These are phyloP conservation scores for Arthroderma sp. DNA, from an alignment of 2,329 filamentous ascomycete genomes.

Conservation along the genomic window DNA sequence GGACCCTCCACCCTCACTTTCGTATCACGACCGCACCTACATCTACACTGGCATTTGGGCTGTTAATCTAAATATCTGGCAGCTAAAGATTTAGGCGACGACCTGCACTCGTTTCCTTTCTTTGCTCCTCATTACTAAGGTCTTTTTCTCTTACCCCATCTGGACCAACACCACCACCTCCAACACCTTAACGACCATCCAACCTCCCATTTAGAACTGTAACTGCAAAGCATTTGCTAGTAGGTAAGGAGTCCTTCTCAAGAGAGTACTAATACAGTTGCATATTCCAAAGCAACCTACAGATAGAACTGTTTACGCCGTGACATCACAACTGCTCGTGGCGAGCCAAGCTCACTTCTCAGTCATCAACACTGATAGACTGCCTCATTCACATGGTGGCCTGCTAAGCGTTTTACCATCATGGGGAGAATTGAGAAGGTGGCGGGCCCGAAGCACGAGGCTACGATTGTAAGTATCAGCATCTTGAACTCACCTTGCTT, in stretches of 20 bases:
- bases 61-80: constrained; percentile 1
- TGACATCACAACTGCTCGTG: constrained; percentile 6
- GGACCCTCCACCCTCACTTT: constrained; percentile 24
- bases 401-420: constrained; percentile 21
- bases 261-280: not conserved
- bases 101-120: constrained; percentile 29
- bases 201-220: not conserved
- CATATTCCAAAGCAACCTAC: not conserved
- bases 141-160: constrained; percentile 2
- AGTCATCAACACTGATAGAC: not conserved
- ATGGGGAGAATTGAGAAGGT: constrained; percentile 43
- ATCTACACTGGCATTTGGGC: no score
- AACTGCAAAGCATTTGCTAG: no score
- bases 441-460: constrained; percentile 39
- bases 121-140: constrained; percentile 9
- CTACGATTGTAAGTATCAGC: constrained; percentile 32
- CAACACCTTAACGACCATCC: not conserved
- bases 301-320: not conserved
- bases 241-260: no score
- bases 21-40: constrained; percentile 13
- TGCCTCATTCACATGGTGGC: constrained; percentile 26
- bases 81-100: constrained; percentile 20
- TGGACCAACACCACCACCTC: constrained; percentile 6
- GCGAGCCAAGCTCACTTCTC: constrained; percentile 1
- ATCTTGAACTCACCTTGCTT: not conserved